Evolutionary conservation across 1,284 basidiomycete genomes (phyloP), one percentile per base, ranked within the genome.

Genomic region (Vanrija sp.): DNA sequence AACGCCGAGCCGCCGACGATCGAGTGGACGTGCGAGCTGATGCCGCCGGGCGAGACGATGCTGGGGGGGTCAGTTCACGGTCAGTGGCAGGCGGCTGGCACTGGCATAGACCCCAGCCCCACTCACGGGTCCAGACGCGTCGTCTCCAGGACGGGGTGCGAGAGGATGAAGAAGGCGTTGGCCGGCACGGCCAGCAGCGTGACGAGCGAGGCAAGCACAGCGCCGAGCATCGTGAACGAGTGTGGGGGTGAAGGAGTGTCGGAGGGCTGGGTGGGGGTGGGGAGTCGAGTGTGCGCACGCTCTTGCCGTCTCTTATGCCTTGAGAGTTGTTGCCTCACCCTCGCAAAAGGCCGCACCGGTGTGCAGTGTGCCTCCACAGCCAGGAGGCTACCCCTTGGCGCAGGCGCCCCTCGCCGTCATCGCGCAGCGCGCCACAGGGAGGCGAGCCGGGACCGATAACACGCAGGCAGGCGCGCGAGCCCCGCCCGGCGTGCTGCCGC

Each of bases 21-120:
- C 50, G 67, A 61, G 64, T 79, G 78, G 3, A 69, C 64, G 58
- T 79, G 78, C 6, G 61, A 52, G 3, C 68, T 72, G 12, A 72
- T 57, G 9, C 43, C 54, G 21, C 71, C 72, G 15, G 75, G 70
- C 6, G 53, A 48, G 52, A 78, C 64, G 54, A 79, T 76, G 5
- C 69, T 71, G 52, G 23, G 28, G 5, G n/a, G 6, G 47, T 34
- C 34, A 34, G 34, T 34, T 2, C n/a, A n/a, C 3, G 28, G 28
- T 12, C 28, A 29, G 8, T 8, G 28, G 28, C 54, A 25, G 38
- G 44, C 50, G 34, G 43, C n/a, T 16, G 6, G 44, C 10, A n/a
- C 18, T 34, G 18, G 28, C 39, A 38, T 14, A 5, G 47, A 6
- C 49, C 6, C 21, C 16, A 44, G 14, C 7, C 6, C 21, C 26